phyloP scores from a whole-genome alignment of 306 rosid species.

The Aeschynomene evenia region DNA sequence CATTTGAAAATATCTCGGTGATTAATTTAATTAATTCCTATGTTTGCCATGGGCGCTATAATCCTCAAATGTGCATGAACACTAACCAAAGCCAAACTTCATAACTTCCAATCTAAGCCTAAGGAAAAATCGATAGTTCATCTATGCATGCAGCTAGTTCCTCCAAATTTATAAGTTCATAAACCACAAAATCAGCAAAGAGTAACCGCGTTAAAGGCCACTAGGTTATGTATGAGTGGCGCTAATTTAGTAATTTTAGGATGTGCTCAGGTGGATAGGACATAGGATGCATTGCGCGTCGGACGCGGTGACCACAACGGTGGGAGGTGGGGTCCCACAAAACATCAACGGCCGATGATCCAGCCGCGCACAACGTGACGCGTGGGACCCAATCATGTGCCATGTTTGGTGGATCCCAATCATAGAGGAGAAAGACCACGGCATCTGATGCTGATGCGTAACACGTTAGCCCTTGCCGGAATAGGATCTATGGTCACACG shows the following conservation, averaged over 20 bases:
- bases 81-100: not conserved
- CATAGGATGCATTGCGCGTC: not conserved
- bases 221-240: not conserved
- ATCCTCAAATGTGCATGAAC: conserved; percentile 3
- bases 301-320: conserved; percentile 48
- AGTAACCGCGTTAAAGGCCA: not conserved
- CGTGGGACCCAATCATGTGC: conserved; percentile 49
- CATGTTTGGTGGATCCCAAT: conserved; percentile 29
- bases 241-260: not conserved
- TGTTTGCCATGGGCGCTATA: not conserved
- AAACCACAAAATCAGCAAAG: not conserved
- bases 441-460: conserved; percentile 30
- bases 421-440: not conserved
- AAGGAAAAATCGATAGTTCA: not conserved
- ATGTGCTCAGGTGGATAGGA: not conserved
- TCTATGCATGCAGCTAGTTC: too few relatives aligned
- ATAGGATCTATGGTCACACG: not conserved
- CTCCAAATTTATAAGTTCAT: not conserved
- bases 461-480: not conserved
- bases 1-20: not conserved
- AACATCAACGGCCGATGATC: conserved; percentile 37
- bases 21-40: not conserved
- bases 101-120: not conserved
- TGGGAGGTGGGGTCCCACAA: conserved; percentile 27
- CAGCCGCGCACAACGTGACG: conserved; percentile 39